phyloP scores from a whole-genome alignment of 768 basidiomycete species.

The Xerocomellus intermedius region DNA sequence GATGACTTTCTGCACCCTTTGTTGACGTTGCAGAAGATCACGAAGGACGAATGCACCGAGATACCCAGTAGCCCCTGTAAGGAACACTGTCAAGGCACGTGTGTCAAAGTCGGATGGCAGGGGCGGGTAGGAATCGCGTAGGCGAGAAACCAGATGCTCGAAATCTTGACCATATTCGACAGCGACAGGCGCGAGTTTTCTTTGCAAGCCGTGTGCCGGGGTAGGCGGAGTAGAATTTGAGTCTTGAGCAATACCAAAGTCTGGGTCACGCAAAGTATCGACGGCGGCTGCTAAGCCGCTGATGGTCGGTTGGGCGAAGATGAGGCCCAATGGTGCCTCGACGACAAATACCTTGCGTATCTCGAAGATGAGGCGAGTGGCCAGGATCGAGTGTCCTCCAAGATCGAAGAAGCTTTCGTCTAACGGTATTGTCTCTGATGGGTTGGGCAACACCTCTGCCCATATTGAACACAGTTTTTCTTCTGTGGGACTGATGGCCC shows the following conservation, averaged over 20 bases:
- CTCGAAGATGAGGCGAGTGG: conserved; percentile 95
- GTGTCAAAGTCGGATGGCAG: conserved; percentile 54
- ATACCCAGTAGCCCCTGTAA: conserved; percentile 97
- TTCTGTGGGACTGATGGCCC: conserved; percentile 65
- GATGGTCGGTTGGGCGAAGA: conserved; percentile 91
- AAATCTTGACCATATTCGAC: conserved; percentile 81
- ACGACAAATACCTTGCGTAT: conserved; percentile 90
- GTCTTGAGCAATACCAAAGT: conserved; percentile 66
- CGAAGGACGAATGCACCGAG: conserved; percentile 89
- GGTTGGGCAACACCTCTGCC: conserved; percentile 74
- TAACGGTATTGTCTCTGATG: conserved; percentile 73
- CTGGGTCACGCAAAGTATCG: conserved; percentile 70
- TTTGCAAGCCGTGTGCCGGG: conserved; percentile 14
- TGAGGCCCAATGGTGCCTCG: conserved; percentile 85
- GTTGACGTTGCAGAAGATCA: conserved; percentile 64
- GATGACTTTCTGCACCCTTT: conserved; percentile 79
- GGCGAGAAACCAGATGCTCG: conserved; percentile 52
- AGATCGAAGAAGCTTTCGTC: conserved; percentile 98
- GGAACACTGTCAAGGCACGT: conserved; percentile 73
- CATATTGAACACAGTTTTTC: conserved; percentile 82
- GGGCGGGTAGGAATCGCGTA: conserved; percentile 62
- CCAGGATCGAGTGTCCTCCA: conserved; percentile 97
- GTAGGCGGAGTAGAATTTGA: conserved; percentile 16
- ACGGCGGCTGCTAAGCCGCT: conserved; percentile 71
- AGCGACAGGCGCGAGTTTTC: conserved; percentile 27